Conservation (phyloP, 176 grass and related monocot species). For the Avena atlantica region DNA sequence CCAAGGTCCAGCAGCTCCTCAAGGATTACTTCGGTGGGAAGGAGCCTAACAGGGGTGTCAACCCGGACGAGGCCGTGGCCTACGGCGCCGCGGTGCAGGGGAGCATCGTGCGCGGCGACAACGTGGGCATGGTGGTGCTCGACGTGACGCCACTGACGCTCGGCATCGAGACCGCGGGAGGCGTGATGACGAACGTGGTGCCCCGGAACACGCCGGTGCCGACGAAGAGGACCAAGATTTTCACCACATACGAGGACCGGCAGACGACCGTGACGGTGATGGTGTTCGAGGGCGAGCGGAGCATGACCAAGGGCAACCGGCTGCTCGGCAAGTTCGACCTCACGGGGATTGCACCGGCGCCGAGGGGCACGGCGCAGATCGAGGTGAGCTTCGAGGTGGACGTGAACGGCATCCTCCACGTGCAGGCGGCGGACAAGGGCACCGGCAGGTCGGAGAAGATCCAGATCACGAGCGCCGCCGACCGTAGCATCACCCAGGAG, state of each 20-base stretch:
- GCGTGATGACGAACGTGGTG: constrained; percentile 75
- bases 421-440: constrained; percentile 49
- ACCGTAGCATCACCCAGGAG: constrained; percentile 9
- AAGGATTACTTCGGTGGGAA: constrained; percentile 78
- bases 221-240: constrained; percentile 71
- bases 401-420: constrained; percentile 50
- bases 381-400: constrained; percentile 50
- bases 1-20: constrained; percentile 78
- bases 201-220: constrained; percentile 66
- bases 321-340: constrained; percentile 72
- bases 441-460: constrained; percentile 40
- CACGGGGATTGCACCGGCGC: constrained; percentile 62
- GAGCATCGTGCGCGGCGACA: constrained; percentile 64
- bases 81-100: constrained; percentile 65
- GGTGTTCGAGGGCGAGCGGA: constrained; percentile 77
- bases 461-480: constrained; percentile 42
- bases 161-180: constrained; percentile 72
- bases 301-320: constrained; percentile 68
- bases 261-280: constrained; percentile 66
- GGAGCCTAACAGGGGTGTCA: constrained; percentile 61
- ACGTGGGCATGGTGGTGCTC: constrained; percentile 54
- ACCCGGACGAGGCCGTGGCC: constrained; percentile 70
- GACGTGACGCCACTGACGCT: constrained; percentile 72
- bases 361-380: constrained; percentile 48
- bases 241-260: constrained; percentile 71